Evolutionary conservation across 148 eudicot genomes (phyloP).

Genomic region (Linanthus parryae): DNA sequence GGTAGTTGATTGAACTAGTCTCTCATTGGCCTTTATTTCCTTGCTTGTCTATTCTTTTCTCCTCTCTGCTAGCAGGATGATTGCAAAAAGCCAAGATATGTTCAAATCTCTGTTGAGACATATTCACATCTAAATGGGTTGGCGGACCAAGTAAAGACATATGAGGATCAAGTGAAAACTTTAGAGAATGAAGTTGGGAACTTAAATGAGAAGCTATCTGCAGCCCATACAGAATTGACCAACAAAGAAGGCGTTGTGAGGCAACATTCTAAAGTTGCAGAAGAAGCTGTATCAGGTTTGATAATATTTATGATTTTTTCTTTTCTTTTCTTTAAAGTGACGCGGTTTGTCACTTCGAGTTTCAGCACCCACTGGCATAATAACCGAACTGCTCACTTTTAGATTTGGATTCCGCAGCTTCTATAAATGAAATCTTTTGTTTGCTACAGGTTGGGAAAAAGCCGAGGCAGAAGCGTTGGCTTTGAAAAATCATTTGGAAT

Average conservation of each 20-base stretch:
- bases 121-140: constrained; percentile 77
- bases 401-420: too few relatives aligned
- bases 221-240: constrained; percentile 3
- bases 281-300: constrained; percentile 10
- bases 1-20: not conserved
- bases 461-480: constrained; percentile 93
- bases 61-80: constrained; percentile 33
- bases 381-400: too few relatives aligned
- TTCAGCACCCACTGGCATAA: too few relatives aligned
- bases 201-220: constrained; percentile 4
- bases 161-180: constrained; percentile 47
- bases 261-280: constrained; percentile 9
- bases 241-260: constrained; percentile 5
- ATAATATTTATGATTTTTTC: too few relatives aligned
- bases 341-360: too few relatives aligned
- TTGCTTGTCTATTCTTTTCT: not conserved
- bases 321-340: too few relatives aligned
- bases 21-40: not conserved
- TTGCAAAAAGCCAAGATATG: constrained; percentile 66
- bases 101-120: constrained; percentile 83
- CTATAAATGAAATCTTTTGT: too few relatives aligned
- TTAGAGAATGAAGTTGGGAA: constrained; percentile 9
- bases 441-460: constrained; percentile 89
- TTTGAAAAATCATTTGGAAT: constrained; percentile 76
- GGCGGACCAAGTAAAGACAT: constrained; percentile 60